phyloP scores from a whole-genome alignment of 257 asterid species.

The Solanum verrucosum region DNA sequence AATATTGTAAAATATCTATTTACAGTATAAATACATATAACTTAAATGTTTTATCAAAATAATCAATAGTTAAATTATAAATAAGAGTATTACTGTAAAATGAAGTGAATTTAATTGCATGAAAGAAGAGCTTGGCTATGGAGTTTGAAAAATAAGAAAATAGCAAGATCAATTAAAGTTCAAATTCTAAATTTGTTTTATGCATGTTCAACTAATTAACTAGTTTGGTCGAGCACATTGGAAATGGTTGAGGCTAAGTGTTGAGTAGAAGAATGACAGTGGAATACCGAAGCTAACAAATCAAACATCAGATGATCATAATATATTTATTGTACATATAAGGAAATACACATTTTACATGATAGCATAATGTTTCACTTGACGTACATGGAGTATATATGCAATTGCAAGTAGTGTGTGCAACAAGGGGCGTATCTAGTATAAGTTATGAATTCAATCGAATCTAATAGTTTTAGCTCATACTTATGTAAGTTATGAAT shows the following conservation, averaged over 20 bases:
- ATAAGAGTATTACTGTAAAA: background rate
- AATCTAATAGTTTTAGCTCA: background rate
- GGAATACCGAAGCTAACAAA: background rate
- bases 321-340: background rate
- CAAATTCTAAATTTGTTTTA: background rate
- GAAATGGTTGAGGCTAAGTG: background rate
- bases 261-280: background rate
- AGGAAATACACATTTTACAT: background rate
- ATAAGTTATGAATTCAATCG: background rate
- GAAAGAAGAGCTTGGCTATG: background rate
- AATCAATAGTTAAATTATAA: background rate
- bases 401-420: background rate
- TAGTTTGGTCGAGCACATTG: background rate
- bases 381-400: background rate
- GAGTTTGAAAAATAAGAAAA: background rate
- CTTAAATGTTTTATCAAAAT: background rate
- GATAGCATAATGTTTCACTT: background rate
- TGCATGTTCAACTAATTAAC: background rate
- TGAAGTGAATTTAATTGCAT: background rate
- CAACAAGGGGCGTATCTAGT: background rate
- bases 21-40: background rate
- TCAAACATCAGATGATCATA: background rate
- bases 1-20: background rate
- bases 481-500: background rate
- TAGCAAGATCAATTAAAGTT: background rate